Conservation (phyloP, 768 basidiomycete genomes). For the Mycena latifolia region DNA sequence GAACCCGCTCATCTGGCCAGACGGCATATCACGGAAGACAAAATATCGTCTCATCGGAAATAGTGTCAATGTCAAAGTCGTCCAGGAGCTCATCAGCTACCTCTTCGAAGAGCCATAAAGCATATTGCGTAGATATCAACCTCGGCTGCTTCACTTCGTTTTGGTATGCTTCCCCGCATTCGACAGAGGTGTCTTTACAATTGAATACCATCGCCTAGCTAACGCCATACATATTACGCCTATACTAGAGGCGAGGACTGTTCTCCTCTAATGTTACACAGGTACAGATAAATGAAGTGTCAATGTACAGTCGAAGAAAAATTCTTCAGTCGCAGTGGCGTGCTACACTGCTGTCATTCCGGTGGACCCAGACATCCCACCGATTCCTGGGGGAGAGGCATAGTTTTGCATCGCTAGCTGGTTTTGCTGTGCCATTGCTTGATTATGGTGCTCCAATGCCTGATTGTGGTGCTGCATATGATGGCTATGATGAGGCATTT, state of each 20-base stretch:
- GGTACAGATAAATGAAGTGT: too few species aligned
- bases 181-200: too few species aligned
- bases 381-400: slow-evolving; percentile 2
- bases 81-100: slow-evolving; percentile 71
- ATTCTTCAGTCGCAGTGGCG: too few species aligned
- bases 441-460: slow-evolving; percentile 9
- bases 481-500: not conserved
- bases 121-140: too few species aligned
- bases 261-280: too few species aligned
- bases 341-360: not conserved
- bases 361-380: slow-evolving; percentile 6
- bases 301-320: too few species aligned
- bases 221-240: too few species aligned
- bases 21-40: slow-evolving; percentile 69
- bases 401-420: slow-evolving; percentile 10
- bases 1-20: slow-evolving; percentile 71
- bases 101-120: slow-evolving; percentile 53
- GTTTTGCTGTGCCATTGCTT: not conserved
- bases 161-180: too few species aligned
- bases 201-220: too few species aligned
- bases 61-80: slow-evolving; percentile 84
- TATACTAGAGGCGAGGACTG: too few species aligned
- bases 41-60: slow-evolving; percentile 86
- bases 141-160: too few species aligned
- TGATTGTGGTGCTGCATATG: not conserved